Conservation (phyloP, 2,329 filamentous ascomycete genomes). For the Botrytis fragariae region DNA sequence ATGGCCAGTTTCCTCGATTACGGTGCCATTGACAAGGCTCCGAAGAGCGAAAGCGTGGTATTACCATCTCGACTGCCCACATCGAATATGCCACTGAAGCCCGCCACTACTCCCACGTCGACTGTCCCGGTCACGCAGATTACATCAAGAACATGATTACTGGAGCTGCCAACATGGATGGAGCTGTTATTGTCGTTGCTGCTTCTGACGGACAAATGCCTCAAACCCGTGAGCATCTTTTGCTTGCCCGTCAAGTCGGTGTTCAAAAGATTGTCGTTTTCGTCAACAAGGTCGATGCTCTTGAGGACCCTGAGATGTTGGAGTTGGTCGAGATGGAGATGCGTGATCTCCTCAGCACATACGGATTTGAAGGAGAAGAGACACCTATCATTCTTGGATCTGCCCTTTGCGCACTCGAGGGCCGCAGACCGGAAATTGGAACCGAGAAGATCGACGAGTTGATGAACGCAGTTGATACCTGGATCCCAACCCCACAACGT, state of each 20-base stretch:
- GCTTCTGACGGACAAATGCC: conserved; percentile 99
- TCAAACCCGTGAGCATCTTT: conserved; percentile 96
- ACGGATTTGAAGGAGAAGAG: conserved; percentile 97
- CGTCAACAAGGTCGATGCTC: conserved; percentile 98
- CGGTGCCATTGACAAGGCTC: conserved; percentile 96
- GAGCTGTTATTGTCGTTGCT: conserved; percentile 97
- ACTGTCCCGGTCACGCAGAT: conserved; percentile 99
- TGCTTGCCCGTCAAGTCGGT: conserved; percentile 96
- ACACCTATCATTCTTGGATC: conserved; percentile 97
- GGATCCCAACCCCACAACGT: conserved; percentile 94
- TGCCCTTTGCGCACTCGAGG: conserved; percentile 89
- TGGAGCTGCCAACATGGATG: conserved; percentile 98
- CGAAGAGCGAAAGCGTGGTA: conserved; percentile 99
- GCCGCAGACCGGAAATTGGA: conserved; percentile 83
- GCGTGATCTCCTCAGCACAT: conserved; percentile 89
- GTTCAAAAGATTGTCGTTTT: conserved; percentile 98
- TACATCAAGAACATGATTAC: conserved; percentile 99
- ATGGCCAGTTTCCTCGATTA: conserved; percentile 95
- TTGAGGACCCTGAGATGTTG: conserved; percentile 99
- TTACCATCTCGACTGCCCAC: conserved; percentile 97
- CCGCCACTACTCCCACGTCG: conserved; percentile 98
- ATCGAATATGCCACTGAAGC: conserved; percentile 95
- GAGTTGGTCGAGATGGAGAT: conserved; percentile 99
- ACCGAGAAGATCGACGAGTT: conserved; percentile 86
- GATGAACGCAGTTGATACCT: conserved; percentile 82